Evolutionary conservation across 208 protist species (phyloP), one percentile per base, ranked within the genome.

Genomic region (Trypanosoma congolense): DNA sequence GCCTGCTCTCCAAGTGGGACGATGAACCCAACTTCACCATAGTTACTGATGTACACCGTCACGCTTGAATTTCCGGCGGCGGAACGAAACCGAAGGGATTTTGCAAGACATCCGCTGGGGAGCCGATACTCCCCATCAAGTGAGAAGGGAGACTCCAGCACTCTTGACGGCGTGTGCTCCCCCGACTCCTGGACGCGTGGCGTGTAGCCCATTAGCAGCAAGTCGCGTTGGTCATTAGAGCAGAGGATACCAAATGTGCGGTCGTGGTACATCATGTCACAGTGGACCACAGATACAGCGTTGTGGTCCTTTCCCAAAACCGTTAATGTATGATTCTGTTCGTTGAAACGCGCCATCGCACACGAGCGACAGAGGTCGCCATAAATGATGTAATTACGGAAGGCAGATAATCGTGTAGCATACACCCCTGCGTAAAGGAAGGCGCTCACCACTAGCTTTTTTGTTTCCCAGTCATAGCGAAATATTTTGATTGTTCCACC

Each of bases 381-480:
- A 47, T 88, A 76, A 29, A 92, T 61, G 25, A 95, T 66, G 58
- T 89, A 93, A 14, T 91, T 73, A 3, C 76, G 74, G 12, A 95
- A 73, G 18, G 73, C 67, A 0, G 76, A 76, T 55, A 95, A 55
- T 29, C 47, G 51, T 41, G 88, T 91, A 1, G 92, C 80, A 57
- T 92, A 95, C 22, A 76, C 69, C n/a, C 77, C 83, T 3, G 84
- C 80, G 54, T 91, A 92, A 33, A 95, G 62, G 36, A 95, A 75
- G 16, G 83, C 82, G 52, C 77, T 65, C 16, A 82, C 88, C 35
- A 80, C 78, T 25, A 92, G 65, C 36, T 75, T 79, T 22, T 57
- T 42, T 21, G 61, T 71, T 18, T 35, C 26, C 28, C 67, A 70
- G 67, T 92, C 73, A 69, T 83, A 91, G 48, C 70, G 67, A 57